phyloP scores from a whole-genome alignment of 1,284 basidiomycete genomes.

The Mycosarcoma maydis region DNA sequence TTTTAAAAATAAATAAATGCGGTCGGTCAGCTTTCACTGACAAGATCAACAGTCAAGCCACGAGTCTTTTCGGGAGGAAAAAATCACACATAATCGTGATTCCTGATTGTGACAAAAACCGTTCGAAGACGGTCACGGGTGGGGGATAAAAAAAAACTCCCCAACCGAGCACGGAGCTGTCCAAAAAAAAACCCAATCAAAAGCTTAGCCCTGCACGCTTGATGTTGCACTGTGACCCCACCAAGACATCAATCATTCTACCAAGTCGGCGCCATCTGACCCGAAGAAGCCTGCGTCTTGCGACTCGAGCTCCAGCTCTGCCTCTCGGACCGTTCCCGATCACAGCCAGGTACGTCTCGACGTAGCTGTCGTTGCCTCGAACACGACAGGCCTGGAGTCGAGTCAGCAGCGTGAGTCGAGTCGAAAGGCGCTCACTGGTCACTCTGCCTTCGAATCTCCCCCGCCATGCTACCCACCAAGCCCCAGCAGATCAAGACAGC shows the following conservation, averaged over 20 bases:
- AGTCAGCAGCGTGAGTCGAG: background rate
- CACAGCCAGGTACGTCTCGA: background rate
- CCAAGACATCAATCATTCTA: no score
- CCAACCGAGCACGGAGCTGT: constrained; percentile 10
- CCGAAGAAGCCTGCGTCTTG: background rate
- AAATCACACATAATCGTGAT: no score
- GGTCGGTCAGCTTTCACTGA: no score
- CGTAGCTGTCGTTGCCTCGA: background rate
- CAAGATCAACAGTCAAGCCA: no score
- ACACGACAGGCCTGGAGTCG: background rate
- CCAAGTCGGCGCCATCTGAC: background rate
- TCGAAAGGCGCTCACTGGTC: background rate
- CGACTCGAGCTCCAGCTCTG: background rate
- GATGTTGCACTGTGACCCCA: no score
- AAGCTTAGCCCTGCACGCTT: no score
- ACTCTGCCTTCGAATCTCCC: background rate
- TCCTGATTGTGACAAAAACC: no score
- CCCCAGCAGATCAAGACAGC: constrained; percentile 37
- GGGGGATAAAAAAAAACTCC: no score
- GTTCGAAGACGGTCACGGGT: no score
- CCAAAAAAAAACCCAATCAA: no score
- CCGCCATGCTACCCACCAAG: constrained; percentile 41
- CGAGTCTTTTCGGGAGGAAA: no score
- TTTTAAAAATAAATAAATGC: no score
- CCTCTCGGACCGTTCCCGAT: constrained; percentile 1